Evolutionary conservation across 2,329 filamentous ascomycete species (phyloP), one percentile per base, ranked within the genome.

Genomic region (Epichloe bromicola): DNA sequence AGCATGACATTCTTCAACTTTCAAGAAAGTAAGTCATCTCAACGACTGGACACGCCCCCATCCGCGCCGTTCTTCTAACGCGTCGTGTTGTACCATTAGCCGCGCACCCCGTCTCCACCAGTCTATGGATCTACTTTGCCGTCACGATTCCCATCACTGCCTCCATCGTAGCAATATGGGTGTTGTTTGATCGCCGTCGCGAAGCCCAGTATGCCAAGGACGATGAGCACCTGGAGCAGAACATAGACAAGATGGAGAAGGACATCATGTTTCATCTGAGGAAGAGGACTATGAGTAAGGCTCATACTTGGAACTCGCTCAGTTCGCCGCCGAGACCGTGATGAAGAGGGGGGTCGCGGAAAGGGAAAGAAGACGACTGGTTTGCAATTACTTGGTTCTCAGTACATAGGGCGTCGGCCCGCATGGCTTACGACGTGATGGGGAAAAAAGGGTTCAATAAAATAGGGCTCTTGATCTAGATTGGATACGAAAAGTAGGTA

Each of bases 1-100:
- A 76, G 74, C 67, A 83, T 82, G 78, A 78, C 78, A 0, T 83
- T 83, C 61, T 83, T 83, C 67, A 74, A 83, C 64, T 83, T 82
- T 57, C 73, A 74, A 55, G 65, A 68, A 39, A 65, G 72, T 71
- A 61, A 54, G 64, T 3, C 3, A 3, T 2, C 15, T n/a, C 6
- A 7, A 14, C 11, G 4, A 14, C n/a, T 39, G 8, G 5, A 6
- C 6, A 5, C 26, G 4, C 45, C 20, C 44, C 19, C 41, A 30
- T 11, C 41, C 33, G 5, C 23, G 10, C 20, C 42, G 15, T n/a
- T 8, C 14, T n/a, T 38, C 15, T 38, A 38, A 14, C 36, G 15
- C 36, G 14, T n/a, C 4, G 2, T n/a, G 36, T 5, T 14, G 5
- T 15, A 14, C 14, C 19, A 4, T 43, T 19, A 60, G 67, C 62